Percentiles rank a stretch among this genome's conserved stretches.
Conservation (phyloP, 805 yeast genomes). For the Candida easanensis region DNA sequence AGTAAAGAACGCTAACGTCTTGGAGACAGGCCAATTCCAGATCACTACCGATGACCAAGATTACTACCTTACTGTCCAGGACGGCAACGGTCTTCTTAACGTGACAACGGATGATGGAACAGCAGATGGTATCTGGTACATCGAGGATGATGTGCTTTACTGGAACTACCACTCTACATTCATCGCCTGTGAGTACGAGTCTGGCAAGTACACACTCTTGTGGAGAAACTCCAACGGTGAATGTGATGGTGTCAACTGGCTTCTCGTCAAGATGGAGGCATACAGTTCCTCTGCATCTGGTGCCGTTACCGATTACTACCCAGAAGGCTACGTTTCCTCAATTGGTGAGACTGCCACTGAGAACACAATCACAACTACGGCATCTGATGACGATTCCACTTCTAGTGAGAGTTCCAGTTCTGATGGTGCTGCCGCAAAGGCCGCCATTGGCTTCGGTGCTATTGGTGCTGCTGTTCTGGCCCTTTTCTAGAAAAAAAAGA, state of each 20-base stretch:
- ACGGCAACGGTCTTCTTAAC: constrained; percentile 14
- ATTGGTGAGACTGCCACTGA: constrained; percentile 18
- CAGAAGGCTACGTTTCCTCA: constrained; percentile 18
- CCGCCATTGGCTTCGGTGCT: constrained; percentile 6
- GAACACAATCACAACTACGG: constrained; percentile 20
- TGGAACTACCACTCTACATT: constrained; percentile 22
- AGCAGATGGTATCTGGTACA: constrained; percentile 18
- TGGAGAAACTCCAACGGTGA: constrained; percentile 25
- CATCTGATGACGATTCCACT: neutral
- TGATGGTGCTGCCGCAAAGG: constrained; percentile 5
- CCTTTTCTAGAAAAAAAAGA: neutral
- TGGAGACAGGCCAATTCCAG: constrained; percentile 14
- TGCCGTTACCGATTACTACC: constrained; percentile 13
- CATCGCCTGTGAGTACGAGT: constrained; percentile 19
- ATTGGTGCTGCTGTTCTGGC: constrained; percentile 9
- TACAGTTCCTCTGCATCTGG: constrained; percentile 11
- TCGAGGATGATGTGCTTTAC: constrained; percentile 10
- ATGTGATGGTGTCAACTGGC: constrained; percentile 21
- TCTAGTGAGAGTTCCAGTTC: constrained; percentile 4
- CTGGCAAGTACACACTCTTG: constrained; percentile 15
- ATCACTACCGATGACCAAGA: constrained; percentile 1
- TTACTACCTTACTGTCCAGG: constrained; percentile 13
- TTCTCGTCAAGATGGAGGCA: constrained; percentile 17
- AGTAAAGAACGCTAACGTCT: constrained; percentile 13
- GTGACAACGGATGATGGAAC: constrained; percentile 6